Evolutionary conservation across 257 asterid genomes (phyloP), one percentile per base, ranked within the genome.

Genomic region (Cynanchum wilfordii): DNA sequence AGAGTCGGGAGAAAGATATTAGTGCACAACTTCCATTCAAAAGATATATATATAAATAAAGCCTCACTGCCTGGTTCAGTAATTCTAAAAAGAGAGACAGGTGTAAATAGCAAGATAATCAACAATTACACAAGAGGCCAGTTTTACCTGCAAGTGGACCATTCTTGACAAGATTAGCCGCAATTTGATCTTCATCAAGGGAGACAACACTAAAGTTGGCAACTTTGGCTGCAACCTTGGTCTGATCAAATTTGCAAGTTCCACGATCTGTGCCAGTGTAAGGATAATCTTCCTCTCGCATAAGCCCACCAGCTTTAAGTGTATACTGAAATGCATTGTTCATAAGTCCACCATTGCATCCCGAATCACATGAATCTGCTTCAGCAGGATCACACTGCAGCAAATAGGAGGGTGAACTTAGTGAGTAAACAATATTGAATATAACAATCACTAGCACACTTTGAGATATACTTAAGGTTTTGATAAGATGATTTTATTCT

Each of bases 261-360:
- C 85, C 89, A 42, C 71, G 79, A 65, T 91, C 97, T 8, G 89
- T 85, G 76, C 95, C 97, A 10, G 93, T 85, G 86, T 92, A 92
- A 69, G 98, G 91, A 69, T 90, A 92, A 78, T 92, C 98, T 76
- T 86, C 82, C 80, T 92, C 98, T 69, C 87, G 66, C 96, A 90
- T 87, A 73, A 92, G 89, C 29, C 98, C 98, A 76, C 98, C 98
- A 60, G 92, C 80, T 82, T 90, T 90, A 24, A 90, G 88, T 0
- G 98, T 80, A 82, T 92, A 92, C 63, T 91, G 93, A 69, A 91
- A 89, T 44, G 97, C 97, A 78, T 89, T 91, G 69, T 88, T 92
- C 98, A 92, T 92, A 62, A 92, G 84, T 30, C 98, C 98, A 27
- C 96, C 98, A 69, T 29, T 84, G 92, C 98, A 92, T 36, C 98